These are phyloP conservation scores for Falciphora oryzae DNA, from an alignment of 2,329 filamentous ascomycete species.

Conservation along the genomic window DNA sequence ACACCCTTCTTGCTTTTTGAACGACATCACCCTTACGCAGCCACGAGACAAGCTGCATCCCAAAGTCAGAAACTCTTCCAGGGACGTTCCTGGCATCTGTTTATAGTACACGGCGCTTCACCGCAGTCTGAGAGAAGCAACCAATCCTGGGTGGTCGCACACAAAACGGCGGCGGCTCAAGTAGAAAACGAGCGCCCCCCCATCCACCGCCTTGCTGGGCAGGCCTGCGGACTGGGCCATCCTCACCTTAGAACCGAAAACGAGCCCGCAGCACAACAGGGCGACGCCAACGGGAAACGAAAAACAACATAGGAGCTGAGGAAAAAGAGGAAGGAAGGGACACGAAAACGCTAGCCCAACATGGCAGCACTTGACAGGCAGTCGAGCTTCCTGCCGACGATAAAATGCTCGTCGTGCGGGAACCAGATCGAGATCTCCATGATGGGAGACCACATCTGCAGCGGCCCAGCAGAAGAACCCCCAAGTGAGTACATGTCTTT, in stretches of 20 bases:
- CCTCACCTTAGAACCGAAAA: background rate
- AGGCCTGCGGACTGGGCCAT: background rate
- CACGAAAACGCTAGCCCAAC: background rate
- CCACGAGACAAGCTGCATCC: background rate
- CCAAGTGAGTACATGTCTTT: background rate
- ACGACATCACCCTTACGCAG: background rate
- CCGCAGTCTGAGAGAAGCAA: background rate
- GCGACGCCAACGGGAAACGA: background rate
- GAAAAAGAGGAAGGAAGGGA: background rate
- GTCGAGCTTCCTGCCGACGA: slow-evolving; percentile 69
- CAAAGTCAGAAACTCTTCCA: background rate
- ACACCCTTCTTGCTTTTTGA: background rate
- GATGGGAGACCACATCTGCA: slow-evolving; percentile 81
- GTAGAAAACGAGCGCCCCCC: background rate
- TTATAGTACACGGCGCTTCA: background rate
- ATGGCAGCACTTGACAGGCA: slow-evolving; percentile 37
- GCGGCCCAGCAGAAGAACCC: slow-evolving; percentile 25
- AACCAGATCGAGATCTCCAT: slow-evolving; percentile 73
- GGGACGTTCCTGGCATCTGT: background rate
- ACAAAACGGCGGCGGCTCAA: background rate
- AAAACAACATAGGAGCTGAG: background rate
- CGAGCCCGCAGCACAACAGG: background rate
- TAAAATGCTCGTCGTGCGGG: slow-evolving; percentile 82
- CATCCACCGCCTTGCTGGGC: background rate
- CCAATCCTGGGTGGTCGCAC: background rate